Evolutionary conservation across 768 basidiomycete species (phyloP).

Genomic region (Tricholomella constricta): DNA sequence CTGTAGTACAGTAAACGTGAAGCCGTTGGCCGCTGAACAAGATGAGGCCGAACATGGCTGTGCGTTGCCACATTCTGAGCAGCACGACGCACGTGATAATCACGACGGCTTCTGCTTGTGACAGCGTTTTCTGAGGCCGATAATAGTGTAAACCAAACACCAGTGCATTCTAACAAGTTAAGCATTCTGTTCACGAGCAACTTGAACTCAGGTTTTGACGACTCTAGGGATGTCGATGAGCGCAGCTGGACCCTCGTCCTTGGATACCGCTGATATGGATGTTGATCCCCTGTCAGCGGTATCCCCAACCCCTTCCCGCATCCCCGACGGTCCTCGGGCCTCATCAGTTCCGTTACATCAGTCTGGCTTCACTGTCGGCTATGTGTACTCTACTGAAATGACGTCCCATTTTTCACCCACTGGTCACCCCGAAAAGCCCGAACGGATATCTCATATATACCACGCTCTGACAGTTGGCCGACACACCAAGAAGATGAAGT

Average conservation of each 20-base stretch:
- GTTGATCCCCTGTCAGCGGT: constrained; percentile 3
- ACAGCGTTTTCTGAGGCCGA: not conserved
- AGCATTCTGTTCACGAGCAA: not conserved
- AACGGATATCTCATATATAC: constrained; percentile 81
- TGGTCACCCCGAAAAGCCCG: constrained; percentile 71
- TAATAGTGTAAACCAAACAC: not conserved
- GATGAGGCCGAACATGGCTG: not conserved
- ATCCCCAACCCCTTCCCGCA: not conserved
- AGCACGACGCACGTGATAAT: not conserved
- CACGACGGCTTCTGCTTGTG: not conserved
- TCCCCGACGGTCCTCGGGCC: constrained; percentile 34
- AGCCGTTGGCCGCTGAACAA: not conserved
- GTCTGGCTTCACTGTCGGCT: constrained; percentile 63
- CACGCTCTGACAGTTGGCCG: constrained; percentile 59
- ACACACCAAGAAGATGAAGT: constrained; percentile 71
- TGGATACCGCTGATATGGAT: not conserved
- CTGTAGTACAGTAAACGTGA: not conserved
- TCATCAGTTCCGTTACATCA: constrained; percentile 43
- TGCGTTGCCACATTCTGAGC: not conserved
- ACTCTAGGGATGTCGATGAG: constrained; percentile 11
- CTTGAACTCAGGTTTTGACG: not conserved
- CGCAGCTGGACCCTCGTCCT: constrained; percentile 5
- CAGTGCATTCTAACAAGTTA: not conserved
- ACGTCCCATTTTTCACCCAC: constrained; percentile 73
- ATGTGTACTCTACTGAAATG: constrained; percentile 88